Evolutionary conservation across 257 asterid genomes (phyloP).

Genomic region (Nicotiana benthamiana): DNA sequence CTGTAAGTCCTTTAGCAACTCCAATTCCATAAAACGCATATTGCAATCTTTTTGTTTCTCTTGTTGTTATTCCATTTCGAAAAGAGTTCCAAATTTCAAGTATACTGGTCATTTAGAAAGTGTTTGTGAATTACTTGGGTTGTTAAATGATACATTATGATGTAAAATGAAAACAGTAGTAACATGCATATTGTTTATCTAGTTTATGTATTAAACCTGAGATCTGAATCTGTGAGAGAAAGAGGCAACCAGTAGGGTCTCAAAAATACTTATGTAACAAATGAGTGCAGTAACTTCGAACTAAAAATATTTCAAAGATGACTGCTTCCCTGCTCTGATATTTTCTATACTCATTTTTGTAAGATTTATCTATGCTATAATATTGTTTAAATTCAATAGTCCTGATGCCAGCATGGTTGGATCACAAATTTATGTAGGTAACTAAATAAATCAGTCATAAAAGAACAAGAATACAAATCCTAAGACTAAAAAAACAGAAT

Average conservation of each 20-base stretch:
- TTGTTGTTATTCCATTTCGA: too few relatives aligned
- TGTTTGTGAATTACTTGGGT: neutral
- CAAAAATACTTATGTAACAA: conserved; percentile 37
- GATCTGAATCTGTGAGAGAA: neutral
- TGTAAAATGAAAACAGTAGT: neutral
- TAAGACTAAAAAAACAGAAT: too few relatives aligned
- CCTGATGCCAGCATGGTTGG: too few relatives aligned
- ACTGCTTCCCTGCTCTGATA: neutral
- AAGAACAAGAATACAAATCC: too few relatives aligned
- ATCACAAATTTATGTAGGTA: neutral
- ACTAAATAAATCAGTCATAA: too few relatives aligned
- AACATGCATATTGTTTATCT: neutral
- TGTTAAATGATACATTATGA: neutral
- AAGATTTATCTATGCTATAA: neutral
- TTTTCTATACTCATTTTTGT: neutral
- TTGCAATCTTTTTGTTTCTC: too few relatives aligned
- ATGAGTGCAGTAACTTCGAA: conserved; percentile 23
- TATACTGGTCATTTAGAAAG: neutral
- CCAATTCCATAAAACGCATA: too few relatives aligned
- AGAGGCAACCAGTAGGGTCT: neutral
- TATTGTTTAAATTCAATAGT: too few relatives aligned
- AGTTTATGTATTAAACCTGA: neutral
- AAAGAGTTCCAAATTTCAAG: too few relatives aligned
- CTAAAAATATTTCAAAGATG: neutral
- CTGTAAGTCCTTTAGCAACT: too few relatives aligned